Evolutionary conservation across 2,329 filamentous ascomycete genomes (phyloP).

Genomic region (Colletotrichum magnum): DNA sequence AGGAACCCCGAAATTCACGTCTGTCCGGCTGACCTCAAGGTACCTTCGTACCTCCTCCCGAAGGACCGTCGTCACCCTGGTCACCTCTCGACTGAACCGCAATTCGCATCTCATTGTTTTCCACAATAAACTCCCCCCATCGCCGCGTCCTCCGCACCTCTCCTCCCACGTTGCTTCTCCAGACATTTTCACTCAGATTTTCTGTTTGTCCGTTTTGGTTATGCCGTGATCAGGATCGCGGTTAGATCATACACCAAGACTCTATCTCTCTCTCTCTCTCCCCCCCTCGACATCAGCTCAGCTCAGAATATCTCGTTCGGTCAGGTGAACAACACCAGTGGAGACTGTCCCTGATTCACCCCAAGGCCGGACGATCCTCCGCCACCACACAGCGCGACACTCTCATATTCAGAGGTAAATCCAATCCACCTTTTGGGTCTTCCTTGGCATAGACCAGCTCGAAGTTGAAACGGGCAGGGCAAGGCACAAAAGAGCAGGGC

Average conservation of each 20-base stretch:
- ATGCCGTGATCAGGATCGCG: conserved; percentile 33
- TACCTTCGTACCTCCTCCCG: conserved; percentile 11
- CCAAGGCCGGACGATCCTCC: conserved; percentile 28
- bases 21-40: conserved; percentile 37
- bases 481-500: conserved; percentile 7
- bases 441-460: background rate
- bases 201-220: background rate
- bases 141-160: conserved; percentile 18
- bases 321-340: conserved; percentile 12
- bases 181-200: conserved; percentile 3
- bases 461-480: conserved; percentile 7
- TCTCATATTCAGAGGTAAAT: conserved; percentile 12
- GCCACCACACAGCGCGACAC: conserved; percentile 31
- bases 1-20: conserved; percentile 34
- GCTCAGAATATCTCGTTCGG: background rate
- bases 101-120: conserved; percentile 21
- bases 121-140: conserved; percentile 28
- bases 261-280: conserved; percentile 21
- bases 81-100: conserved; percentile 18
- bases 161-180: conserved; percentile 9
- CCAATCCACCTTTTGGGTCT: background rate
- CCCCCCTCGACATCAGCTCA: conserved; percentile 24
- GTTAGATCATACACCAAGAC: conserved; percentile 13
- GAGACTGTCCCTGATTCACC: conserved; percentile 38
- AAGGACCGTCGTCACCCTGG: conserved; percentile 31